Percentiles rank a stretch among this genome's conserved stretches.
phyloP scores from a whole-genome alignment of 2,329 filamentous ascomycete species.

The Trichoderma aggressivum region DNA sequence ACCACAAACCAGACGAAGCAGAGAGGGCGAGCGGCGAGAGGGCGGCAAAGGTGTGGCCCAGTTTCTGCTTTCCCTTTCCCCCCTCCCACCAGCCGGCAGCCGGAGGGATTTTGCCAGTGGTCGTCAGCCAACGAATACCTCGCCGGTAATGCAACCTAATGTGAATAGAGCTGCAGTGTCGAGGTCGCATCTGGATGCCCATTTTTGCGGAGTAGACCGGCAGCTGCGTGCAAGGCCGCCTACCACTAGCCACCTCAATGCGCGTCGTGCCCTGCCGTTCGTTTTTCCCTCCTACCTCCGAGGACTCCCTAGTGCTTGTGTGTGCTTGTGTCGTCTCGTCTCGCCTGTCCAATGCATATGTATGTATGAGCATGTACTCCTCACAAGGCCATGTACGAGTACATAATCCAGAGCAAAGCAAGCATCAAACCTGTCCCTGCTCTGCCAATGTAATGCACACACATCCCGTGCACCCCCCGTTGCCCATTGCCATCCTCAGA shows the following conservation, averaged over 20 bases:
- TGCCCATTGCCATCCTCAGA: background rate
- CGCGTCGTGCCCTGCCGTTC: background rate
- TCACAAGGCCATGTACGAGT: background rate
- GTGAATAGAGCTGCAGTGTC: constrained; percentile 4
- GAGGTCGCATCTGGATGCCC: constrained; percentile 10
- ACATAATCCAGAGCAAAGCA: background rate
- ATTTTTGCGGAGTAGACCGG: constrained; percentile 15
- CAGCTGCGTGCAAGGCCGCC: background rate
- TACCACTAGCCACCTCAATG: background rate
- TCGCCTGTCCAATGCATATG: background rate
- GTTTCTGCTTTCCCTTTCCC: background rate
- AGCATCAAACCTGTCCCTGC: no score
- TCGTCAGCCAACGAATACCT: constrained; percentile 4
- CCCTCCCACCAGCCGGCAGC: constrained; percentile 8
- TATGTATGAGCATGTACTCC: background rate
- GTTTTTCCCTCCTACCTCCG: background rate
- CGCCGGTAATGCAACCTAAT: constrained; percentile 14
- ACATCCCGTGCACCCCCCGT: background rate
- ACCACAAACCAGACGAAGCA: background rate
- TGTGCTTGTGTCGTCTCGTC: background rate
- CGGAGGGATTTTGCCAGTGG: constrained; percentile 5
- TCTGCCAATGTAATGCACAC: background rate
- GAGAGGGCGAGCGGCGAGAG: background rate
- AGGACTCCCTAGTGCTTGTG: background rate
- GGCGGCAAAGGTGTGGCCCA: constrained; percentile 1